These are phyloP conservation scores for Solanum gracilifrons DNA, from an alignment of 257 asterid species.

Conservation along the genomic window DNA sequence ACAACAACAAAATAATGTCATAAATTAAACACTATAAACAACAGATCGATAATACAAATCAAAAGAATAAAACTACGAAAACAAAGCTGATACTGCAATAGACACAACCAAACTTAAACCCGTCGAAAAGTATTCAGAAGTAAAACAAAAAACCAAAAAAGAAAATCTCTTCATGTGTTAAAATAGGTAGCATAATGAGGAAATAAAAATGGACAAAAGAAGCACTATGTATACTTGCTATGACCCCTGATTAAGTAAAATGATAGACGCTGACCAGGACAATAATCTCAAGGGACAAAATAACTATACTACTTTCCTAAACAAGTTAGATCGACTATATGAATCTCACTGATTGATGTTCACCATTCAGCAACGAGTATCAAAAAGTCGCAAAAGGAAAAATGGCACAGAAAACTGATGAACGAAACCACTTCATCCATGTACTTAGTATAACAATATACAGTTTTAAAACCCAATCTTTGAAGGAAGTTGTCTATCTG, in stretches of 20 bases:
- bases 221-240: neutral
- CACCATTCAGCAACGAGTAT: neutral
- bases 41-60: no score
- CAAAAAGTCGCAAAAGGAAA: neutral
- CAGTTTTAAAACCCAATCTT: neutral
- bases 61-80: no score
- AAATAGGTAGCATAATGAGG: neutral
- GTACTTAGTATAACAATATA: neutral
- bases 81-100: neutral
- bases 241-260: neutral
- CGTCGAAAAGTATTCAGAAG: neutral
- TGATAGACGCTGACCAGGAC: neutral
- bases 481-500: neutral
- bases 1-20: neutral
- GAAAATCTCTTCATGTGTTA: no score
- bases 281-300: neutral
- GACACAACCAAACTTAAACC: neutral
- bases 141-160: no score
- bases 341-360: neutral
- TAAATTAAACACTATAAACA: no score
- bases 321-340: neutral
- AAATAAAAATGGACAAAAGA: neutral
- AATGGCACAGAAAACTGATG: neutral
- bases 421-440: neutral
- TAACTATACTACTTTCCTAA: neutral